Evolutionary conservation across 257 asterid species (phyloP), one percentile per base, ranked within the genome.

Genomic region (Handroanthus guayacan): DNA sequence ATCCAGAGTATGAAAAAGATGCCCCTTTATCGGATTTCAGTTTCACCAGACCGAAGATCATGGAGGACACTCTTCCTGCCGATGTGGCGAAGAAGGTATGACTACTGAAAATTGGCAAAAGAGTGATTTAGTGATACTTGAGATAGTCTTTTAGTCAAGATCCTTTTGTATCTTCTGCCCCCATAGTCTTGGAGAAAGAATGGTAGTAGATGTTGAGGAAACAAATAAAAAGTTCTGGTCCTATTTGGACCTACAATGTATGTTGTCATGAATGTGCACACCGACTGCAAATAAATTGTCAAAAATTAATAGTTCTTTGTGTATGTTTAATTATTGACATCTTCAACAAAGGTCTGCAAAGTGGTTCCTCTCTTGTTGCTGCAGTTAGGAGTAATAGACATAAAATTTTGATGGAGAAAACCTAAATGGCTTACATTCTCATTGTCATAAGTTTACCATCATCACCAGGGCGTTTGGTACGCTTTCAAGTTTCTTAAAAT

Each of bases 11-110:
- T 65, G 57, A 58, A 6, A 39, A 68, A 17, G 64, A 69, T 13
- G 9, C 83, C 6, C 74, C 80, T 2, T 16, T 12, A 9, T 50
- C 78, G 0, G 85, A 89, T 68, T 89, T 89, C 73, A 74, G 85
- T 65, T 89, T 87, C 83, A 44, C 54, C 7, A 13, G 66, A 18
- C 94, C 91, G 3, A 88, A 84, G 82, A 45, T 88, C 37, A 82
- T 82, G 82, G 74, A 31, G 13, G 86, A 75, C 12, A 78, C 88
- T 34, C 2, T 75, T 62, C 83, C 82, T 16, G 58, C 58, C 1
- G 16, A 11, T 52, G 45, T 52, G 5, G 61, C 34, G 5, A 54
- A n/a, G 61, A 18, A 18, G 62, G 62, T 16, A 18, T 18, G 12
- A 56, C 20, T 17, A 18, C 2, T 36, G 20, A 17, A 16, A 18